Percentiles rank a stretch among this genome's conserved stretches.
phyloP scores from a whole-genome alignment of 2,329 filamentous ascomycete genomes.

The Domatiomyces catenatus region DNA sequence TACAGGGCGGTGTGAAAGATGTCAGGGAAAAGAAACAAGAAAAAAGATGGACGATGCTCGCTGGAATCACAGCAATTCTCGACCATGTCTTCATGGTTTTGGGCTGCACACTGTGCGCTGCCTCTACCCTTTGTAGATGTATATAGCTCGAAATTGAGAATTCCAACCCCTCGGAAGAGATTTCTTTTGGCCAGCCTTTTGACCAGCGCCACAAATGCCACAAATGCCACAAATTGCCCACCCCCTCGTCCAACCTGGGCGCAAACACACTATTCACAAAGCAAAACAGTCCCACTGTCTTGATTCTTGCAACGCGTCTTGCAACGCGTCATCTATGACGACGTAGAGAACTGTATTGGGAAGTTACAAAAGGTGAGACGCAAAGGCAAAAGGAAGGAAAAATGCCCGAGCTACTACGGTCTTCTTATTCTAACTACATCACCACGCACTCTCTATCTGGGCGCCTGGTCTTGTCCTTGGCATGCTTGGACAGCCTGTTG shows the following conservation, averaged over 20 bases:
- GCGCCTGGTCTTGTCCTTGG: conserved; percentile 17
- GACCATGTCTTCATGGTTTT: conserved; percentile 4
- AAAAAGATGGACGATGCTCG: conserved; percentile 1
- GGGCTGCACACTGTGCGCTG: conserved; percentile 3
- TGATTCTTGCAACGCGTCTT: no score
- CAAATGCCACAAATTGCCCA: no score
- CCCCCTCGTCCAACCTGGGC: no score
- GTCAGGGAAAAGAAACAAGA: neutral
- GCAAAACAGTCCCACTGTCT: no score
- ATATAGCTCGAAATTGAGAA: conserved; percentile 12
- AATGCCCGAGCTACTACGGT: neutral
- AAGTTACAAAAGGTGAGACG: neutral
- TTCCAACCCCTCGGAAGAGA: conserved; percentile 9
- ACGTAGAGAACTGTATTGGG: no score
- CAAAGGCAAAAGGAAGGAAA: neutral
- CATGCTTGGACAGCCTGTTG: conserved; percentile 10
- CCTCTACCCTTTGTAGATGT: conserved; percentile 3
- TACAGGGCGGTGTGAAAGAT: conserved; percentile 3
- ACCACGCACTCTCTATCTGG: conserved; percentile 30
- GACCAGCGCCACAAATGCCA: no score
- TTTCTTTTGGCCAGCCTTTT: neutral
- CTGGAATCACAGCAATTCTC: conserved; percentile 5
- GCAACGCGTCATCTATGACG: no score
- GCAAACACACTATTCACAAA: no score
- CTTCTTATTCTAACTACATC: conserved; percentile 23